Base-by-base conservation (phyloP, 305 asterid species). In the Solanum chacoense region DNA sequence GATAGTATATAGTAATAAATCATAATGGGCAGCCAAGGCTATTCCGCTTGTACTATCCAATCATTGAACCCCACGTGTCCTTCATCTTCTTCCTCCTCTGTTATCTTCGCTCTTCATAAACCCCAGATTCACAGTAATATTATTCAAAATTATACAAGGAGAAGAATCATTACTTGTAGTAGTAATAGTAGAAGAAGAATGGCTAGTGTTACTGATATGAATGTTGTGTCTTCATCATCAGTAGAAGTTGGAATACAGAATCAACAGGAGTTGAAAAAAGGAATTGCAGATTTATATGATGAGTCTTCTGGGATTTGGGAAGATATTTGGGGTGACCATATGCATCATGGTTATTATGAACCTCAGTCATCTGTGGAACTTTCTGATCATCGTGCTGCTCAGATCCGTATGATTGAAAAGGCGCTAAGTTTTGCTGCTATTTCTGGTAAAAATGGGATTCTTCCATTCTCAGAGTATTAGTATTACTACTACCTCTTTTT, bases 281-380 rank as follows among this genome's bases (percentile, higher is more conserved):
- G 98, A 40, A 97, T 97, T 28, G 99, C 99, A 29, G 99, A 97
- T 85, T 91, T 97, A 90, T 97, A 97, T 91, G 98, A 97, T 72
- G 96, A 96, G 88, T 96, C 99, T 7, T 96, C 98, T 11, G 97
- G 95, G 20, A 34, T 95, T 28, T 96, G 99, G 99, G 99, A 97
- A 93, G 93, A 94, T 40, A 90, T 97, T 0, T 97, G 99, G 99
- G 99, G 99, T 38, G 99, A 96, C 89, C 99, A 97, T 90, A 96
- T 96, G 99, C 99, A 97, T 93, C 99, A 97, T 74, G 99, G 99
- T 0, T 96, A 90, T 91, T 97, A 97, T 89, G 94, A 93, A 7
- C 93, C 95, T 29, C 90, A 78, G 42, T 74, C 94, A 31, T 91
- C 92, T 36, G 97, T 91, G 13, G 91, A 95, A 32, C 88, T 95